These are phyloP conservation scores for Tanacetum coccineum DNA, from an alignment of 129 eudicot species.

Conservation along the genomic window DNA sequence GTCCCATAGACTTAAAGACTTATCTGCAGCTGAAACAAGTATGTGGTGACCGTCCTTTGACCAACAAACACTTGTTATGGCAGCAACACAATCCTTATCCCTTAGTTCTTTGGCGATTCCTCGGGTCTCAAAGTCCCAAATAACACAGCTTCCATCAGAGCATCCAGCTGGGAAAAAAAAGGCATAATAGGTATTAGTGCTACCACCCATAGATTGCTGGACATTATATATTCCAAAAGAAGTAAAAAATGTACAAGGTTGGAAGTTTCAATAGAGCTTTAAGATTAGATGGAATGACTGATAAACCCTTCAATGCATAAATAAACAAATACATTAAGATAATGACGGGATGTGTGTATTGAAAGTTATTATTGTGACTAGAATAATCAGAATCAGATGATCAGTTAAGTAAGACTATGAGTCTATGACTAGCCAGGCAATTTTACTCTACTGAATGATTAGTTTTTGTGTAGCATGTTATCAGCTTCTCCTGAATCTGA, in stretches of 20 bases:
- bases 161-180: constrained; percentile 68
- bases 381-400: too few species aligned
- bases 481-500: too few species aligned
- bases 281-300: background rate
- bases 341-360: too few species aligned
- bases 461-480: too few species aligned
- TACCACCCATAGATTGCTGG: background rate
- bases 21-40: constrained; percentile 87
- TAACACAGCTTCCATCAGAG: constrained; percentile 81
- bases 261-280: background rate
- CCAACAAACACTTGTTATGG: constrained; percentile 91
- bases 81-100: constrained; percentile 71
- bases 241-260: background rate
- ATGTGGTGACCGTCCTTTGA: constrained; percentile 76
- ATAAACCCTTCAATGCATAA: background rate
- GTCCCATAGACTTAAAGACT: constrained; percentile 77
- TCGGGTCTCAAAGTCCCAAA: constrained; percentile 94
- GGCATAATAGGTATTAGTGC: background rate
- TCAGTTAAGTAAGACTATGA: too few species aligned
- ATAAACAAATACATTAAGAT: background rate
- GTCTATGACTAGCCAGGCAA: too few species aligned
- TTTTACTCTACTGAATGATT: too few species aligned
- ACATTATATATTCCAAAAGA: background rate
- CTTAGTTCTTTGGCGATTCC: constrained; percentile 76
- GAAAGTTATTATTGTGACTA: too few species aligned